Evolutionary conservation across 495 filamentous ascomycete species (phyloP), one percentile per base, ranked within the genome.

Genomic region (Platismatia glauca): DNA sequence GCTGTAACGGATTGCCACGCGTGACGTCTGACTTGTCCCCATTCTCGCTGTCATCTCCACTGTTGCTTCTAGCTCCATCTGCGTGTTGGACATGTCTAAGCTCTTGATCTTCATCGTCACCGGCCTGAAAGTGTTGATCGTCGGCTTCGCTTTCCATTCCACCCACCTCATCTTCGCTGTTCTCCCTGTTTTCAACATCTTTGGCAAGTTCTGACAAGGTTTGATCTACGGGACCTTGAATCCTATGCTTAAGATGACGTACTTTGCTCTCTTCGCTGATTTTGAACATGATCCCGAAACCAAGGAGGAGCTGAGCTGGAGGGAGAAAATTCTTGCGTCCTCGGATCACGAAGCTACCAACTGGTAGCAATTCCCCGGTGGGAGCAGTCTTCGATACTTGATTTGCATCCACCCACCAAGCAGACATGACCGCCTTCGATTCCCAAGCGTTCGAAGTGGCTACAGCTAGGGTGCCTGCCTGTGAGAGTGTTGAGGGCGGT

Each of bases 241-340:
- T 64, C 48, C 87, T 79, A 71, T 91, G 85, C 69, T 86, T 90
- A 38, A 85, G 80, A 75, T 97, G 92, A 57, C 84, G 86, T 34
- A 77, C 79, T 68, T 89, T 89, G 70, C 91, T 95, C 63, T 94
- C 88, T 64, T 95, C 89, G 69, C 90, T 95, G 59, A 98, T 82
- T 71, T 83, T 87, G 71, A 94, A 98, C 72, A 96, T 77, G 46
- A 97, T 80, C 6, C 82, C 91, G 71, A 96, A 89, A 0, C 94
- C 94, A 46, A 98, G 78, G 39, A 95, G 77, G 39, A 97, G 76
- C 68, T 93, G 90, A 13, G 93, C 87, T 3, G 94, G 94, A 3
- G 91, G 91, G 52, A 98, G 75, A 67, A 87, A 92, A 66, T 95
- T 95, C 74, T 95, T 95, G 71, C 88, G 87, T 12, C 93, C 93